Conservation (phyloP, 805 yeast species). For the Vanderwaltozyma yarrowii region DNA sequence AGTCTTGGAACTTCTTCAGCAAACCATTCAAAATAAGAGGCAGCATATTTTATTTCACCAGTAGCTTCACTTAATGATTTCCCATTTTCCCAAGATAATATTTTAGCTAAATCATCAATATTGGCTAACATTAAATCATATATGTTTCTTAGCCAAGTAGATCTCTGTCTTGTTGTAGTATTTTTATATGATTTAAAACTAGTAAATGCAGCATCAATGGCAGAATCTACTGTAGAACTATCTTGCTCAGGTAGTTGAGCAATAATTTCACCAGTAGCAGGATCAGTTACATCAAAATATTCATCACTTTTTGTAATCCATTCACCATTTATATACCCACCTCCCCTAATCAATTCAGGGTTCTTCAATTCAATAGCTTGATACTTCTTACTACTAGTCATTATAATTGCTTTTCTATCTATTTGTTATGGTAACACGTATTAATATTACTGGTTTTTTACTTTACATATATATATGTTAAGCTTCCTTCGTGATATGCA, state of each 20-base stretch:
- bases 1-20: slow-evolving; percentile 52
- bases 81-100: slow-evolving; percentile 53
- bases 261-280: slow-evolving; percentile 53
- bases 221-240: slow-evolving; percentile 45
- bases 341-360: slow-evolving; percentile 7
- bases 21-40: slow-evolving; percentile 83
- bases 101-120: slow-evolving; percentile 45
- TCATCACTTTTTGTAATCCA: slow-evolving; percentile 44
- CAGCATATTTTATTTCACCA: slow-evolving; percentile 50
- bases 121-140: slow-evolving; percentile 44
- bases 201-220: slow-evolving; percentile 39
- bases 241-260: slow-evolving; percentile 57
- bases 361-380: background rate
- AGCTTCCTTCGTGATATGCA: too few relatives aligned
- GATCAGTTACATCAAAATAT: slow-evolving; percentile 61
- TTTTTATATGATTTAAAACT: slow-evolving; percentile 39
- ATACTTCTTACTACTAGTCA: background rate
- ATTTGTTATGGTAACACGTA: too few relatives aligned
- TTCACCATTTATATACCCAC: slow-evolving; percentile 61
- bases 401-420: too few relatives aligned
- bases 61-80: slow-evolving; percentile 43
- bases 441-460: too few relatives aligned
- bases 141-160: slow-evolving; percentile 41
- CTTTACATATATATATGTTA: too few relatives aligned
- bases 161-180: slow-evolving; percentile 41